Percentiles rank a stretch among this genome's conserved stretches.
Conservation (phyloP, 2,329 filamentous ascomycete species). For the Rhinocladiella similis region DNA sequence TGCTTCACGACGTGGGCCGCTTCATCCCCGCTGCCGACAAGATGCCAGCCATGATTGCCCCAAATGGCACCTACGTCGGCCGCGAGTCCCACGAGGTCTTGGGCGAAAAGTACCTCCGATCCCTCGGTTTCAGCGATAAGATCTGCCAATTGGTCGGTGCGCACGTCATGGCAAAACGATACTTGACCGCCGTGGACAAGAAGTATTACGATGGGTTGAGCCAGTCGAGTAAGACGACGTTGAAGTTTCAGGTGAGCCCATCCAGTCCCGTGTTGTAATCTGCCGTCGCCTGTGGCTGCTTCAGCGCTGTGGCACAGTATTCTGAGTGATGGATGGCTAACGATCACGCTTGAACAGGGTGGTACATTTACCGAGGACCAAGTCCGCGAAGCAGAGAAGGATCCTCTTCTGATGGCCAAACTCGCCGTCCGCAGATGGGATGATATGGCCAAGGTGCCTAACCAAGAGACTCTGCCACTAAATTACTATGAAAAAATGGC, state of each 20-base stretch:
- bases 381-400: conserved; percentile 29
- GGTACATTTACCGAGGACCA: conserved; percentile 29
- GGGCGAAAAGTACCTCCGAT: conserved; percentile 33
- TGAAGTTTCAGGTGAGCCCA: conserved; percentile 31
- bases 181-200: conserved; percentile 32
- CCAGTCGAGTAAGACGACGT: conserved; percentile 33
- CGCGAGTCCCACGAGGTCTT: conserved; percentile 33
- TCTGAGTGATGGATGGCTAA: background rate
- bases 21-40: conserved; percentile 34
- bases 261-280: background rate
- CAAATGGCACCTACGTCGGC: conserved; percentile 32
- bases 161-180: conserved; percentile 36
- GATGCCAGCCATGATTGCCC: conserved; percentile 31
- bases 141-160: conserved; percentile 34
- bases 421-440: conserved; percentile 33
- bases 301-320: background rate
- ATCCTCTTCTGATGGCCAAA: conserved; percentile 32
- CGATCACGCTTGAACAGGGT: conserved; percentile 21
- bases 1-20: conserved; percentile 35
- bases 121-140: conserved; percentile 34
- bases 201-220: conserved; percentile 33
- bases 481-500: conserved; percentile 31
- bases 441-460: conserved; percentile 32
- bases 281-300: no score
- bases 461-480: conserved; percentile 27